Percentiles rank a stretch among this genome's conserved stretches.
These are phyloP conservation scores for Murraya paniculata DNA, from an alignment of 345 rosid genomes.

Conservation along the genomic window DNA sequence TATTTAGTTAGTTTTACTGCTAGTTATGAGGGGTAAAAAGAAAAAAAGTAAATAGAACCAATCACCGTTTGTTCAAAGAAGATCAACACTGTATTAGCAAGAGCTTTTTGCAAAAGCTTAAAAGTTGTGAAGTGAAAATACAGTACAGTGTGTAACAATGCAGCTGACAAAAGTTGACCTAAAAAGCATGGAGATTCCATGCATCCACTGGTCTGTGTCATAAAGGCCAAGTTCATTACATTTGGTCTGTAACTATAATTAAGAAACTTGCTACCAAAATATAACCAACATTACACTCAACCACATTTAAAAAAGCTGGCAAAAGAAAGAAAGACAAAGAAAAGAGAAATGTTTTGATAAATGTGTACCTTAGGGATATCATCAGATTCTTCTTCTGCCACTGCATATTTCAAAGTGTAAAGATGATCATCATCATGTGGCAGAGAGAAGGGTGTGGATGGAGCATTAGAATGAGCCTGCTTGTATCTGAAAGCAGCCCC, in stretches of 20 bases:
- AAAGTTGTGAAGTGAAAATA: conserved; percentile 22
- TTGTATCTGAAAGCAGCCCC: conserved; percentile 42
- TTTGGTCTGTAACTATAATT: conserved; percentile 3
- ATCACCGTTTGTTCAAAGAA: neutral
- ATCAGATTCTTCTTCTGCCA: conserved; percentile 29
- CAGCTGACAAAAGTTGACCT: conserved; percentile 19
- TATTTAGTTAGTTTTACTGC: neutral
- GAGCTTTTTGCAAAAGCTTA: neutral
- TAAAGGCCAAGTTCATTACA: neutral
- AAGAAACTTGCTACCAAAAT: conserved; percentile 20
- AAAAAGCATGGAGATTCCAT: conserved; percentile 23
- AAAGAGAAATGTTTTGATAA: neutral
- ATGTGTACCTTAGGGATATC: conserved; percentile 40
- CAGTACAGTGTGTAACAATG: conserved; percentile 14
- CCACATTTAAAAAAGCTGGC: conserved; percentile 21
- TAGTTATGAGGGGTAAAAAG: no score
- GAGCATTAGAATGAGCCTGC: conserved; percentile 23
- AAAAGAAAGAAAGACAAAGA: conserved; percentile 2
- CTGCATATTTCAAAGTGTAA: conserved; percentile 19
- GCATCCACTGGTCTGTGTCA: conserved; percentile 18
- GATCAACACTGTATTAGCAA: neutral
- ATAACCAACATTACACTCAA: conserved; percentile 34
- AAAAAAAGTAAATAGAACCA: neutral
- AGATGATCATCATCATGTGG: conserved; percentile 23
- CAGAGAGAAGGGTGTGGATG: conserved; percentile 26